Conservation (phyloP, 345 rosid genomes). For the Nasturtium officinale region DNA sequence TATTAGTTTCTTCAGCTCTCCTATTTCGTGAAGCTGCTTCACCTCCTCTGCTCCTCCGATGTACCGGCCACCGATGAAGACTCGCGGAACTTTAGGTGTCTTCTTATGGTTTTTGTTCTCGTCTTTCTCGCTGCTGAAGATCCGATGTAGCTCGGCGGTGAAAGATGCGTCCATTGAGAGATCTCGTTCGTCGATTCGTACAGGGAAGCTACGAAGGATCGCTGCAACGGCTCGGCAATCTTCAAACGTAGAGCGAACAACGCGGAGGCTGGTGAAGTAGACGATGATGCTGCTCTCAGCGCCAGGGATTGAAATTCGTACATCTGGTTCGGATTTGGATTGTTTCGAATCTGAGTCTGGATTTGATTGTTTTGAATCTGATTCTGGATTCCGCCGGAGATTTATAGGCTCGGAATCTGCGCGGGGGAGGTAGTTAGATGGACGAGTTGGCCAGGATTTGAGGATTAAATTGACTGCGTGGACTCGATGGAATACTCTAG, state of each 20-base stretch:
- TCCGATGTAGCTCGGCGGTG: conserved; percentile 52
- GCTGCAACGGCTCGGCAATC: conserved; percentile 68
- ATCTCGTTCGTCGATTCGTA: conserved; percentile 81
- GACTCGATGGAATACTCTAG: conserved; percentile 66
- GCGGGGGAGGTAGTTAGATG: conserved; percentile 32
- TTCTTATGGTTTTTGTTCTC: conserved; percentile 40
- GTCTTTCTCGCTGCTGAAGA: conserved; percentile 31
- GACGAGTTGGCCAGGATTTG: conserved; percentile 50
- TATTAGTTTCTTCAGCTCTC: conserved; percentile 80
- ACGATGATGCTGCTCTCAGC: conserved; percentile 67
- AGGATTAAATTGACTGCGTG: conserved; percentile 53
- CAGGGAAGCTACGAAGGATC: conserved; percentile 66
- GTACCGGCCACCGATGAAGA: conserved; percentile 81
- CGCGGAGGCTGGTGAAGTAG: conserved; percentile 81
- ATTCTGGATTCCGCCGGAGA: conserved; percentile 12
- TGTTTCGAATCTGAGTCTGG: conserved; percentile 28
- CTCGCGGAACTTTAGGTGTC: conserved; percentile 57
- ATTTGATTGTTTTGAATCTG: conserved; percentile 26
- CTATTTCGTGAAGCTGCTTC: conserved; percentile 71
- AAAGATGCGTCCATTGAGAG: conserved; percentile 80
- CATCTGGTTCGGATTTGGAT: conserved; percentile 38
- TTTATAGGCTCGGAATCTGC: conserved; percentile 15
- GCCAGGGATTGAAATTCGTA: conserved; percentile 48
- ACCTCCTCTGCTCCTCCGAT: conserved; percentile 89
- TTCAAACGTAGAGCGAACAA: conserved; percentile 80